Evolutionary conservation across 2,329 filamentous ascomycete genomes (phyloP), one percentile per base, ranked within the genome.

Genomic region (Pseudogymnoascus sp.): DNA sequence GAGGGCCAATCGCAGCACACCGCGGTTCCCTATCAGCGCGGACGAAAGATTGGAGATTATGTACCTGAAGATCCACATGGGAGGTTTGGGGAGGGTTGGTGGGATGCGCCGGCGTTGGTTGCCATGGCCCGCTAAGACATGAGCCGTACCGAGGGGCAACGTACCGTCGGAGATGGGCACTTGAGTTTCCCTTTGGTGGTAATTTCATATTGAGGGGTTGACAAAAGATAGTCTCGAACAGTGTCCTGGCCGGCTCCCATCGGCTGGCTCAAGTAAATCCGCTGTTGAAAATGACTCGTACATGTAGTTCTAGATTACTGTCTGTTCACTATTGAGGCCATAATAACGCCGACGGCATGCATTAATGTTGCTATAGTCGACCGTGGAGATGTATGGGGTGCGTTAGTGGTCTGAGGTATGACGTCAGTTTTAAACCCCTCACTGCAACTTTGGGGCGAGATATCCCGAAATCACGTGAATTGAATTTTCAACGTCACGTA

Each of bases 1-100:
- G 39, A 20, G 6, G 39, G 3, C 43, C 43, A 53, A 53, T 53
- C 25, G 25, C n/a, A 30, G 25, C 9, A 12, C 1, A 4, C 5
- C 5, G 25, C 43, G 25, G n/a, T 53, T 53, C 43, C 43, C 43
- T 53, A 53, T 53, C 43, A 53, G 43, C 43, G n/a, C 28, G 4
- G 1, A 25, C 25, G 25, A 53, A 33, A 33, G 43, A 53, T 53
- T 53, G 43, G 43, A 33, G 25, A 14, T 12, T 9, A 53, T 18
- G 43, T 53, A 53, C 43, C 43, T 53, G 43, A 53, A 53, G 43
- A 53, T 53, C 43, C 43, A 53, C 43, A 53, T 53, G 43, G 43
- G 18, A 18, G 38, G 14, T 14, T 39, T 20, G 15, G 37, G 4
- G 14, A n/a, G 35, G 14, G 15, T 14, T 47, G 41, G 41, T 47